Evolutionary conservation across 192 early-diverging fungal species (phyloP), one percentile per base, ranked within the genome.

Genomic region (Cladochytrium replicatum): DNA sequence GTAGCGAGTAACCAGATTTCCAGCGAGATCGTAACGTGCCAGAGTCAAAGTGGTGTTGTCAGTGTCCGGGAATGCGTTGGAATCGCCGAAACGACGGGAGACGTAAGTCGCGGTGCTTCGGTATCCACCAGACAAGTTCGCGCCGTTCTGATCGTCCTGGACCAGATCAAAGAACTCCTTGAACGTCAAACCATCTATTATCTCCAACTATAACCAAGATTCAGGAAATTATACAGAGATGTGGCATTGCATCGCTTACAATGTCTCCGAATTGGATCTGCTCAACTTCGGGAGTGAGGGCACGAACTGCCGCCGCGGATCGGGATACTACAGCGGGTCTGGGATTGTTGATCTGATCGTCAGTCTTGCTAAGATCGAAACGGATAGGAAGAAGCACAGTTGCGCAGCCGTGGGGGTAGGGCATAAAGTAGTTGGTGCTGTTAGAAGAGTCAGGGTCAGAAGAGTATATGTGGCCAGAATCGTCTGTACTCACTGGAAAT

Each of bases 391-490:
- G 26, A 43, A 41, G 15, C 28, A 21, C 25, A 48, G 22, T 6
- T 11, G 19, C n/a, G 34, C 58, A 60, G 11, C n/a, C 22, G 37
- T 53, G 44, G 4, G 50, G 6, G 6, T 32, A 43, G 13, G 58
- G 28, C 15, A 54, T 60, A 34, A 8, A 29, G 47, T 48, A 48
- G 47, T 41, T 43, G 32, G 47, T 48, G 47, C n/a, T n/a, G n/a
- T n/a, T n/a, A n/a, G n/a, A 54, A 57, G 29, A 32, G 19, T 32
- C 13, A 3, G 43, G 27, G 27, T 19, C 51, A 4, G 46, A 29
- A 29, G 13, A 39, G 43, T 55, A 50, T 4, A 38, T 52, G 31
- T 46, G 56, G 54, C n/a, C n/a, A n/a, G n/a, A n/a, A n/a, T n/a
- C n/a, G n/a, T n/a, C n/a, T n/a, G n/a, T n/a, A n/a, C n/a, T n/a